These are phyloP conservation scores for Fusarium chlamydosporum DNA, from an alignment of 2,329 filamentous ascomycete species.

Conservation along the genomic window DNA sequence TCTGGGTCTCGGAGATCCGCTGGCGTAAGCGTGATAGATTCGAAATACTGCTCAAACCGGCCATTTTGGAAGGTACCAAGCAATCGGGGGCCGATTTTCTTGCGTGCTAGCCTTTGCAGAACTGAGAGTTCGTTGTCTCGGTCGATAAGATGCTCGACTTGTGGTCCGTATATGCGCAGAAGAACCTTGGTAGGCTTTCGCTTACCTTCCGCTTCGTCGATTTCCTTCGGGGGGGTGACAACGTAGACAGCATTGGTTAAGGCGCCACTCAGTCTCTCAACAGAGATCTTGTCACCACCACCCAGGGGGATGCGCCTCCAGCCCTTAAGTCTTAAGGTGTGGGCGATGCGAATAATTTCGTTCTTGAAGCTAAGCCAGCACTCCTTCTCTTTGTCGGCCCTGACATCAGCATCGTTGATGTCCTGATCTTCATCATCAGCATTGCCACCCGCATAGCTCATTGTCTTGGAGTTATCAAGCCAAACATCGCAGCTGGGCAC, in stretches of 20 bases:
- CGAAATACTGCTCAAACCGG: slow-evolving; percentile 94
- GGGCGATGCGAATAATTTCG: slow-evolving; percentile 89
- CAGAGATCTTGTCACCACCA: slow-evolving; percentile 74
- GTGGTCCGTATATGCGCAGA: slow-evolving; percentile 91
- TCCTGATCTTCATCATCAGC: slow-evolving; percentile 59
- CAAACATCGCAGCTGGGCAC: slow-evolving; percentile 87
- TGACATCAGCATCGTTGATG: slow-evolving; percentile 53
- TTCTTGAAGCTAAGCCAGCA: slow-evolving; percentile 91
- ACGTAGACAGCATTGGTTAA: slow-evolving; percentile 98
- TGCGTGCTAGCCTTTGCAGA: slow-evolving; percentile 85
- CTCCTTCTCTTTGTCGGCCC: slow-evolving; percentile 76
- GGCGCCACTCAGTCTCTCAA: slow-evolving; percentile 87
- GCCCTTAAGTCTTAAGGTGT: slow-evolving; percentile 90
- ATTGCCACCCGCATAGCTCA: slow-evolving; percentile 75
- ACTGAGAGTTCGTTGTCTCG: slow-evolving; percentile 91
- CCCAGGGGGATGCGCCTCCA: slow-evolving; percentile 88
- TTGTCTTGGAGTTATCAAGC: slow-evolving; percentile 90
- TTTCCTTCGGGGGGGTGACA: slow-evolving; percentile 81
- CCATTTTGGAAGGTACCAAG: slow-evolving; percentile 95
- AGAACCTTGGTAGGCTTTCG: slow-evolving; percentile 77
- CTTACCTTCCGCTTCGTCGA: slow-evolving; percentile 61
- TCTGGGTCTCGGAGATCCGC: slow-evolving; percentile 83
- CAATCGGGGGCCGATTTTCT: slow-evolving; percentile 92
- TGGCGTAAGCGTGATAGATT: slow-evolving; percentile 84
- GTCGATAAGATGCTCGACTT: slow-evolving; percentile 96